Base-by-base conservation (phyloP, 2,329 filamentous ascomycete genomes). In the Dactylellina haptotyla region DNA sequence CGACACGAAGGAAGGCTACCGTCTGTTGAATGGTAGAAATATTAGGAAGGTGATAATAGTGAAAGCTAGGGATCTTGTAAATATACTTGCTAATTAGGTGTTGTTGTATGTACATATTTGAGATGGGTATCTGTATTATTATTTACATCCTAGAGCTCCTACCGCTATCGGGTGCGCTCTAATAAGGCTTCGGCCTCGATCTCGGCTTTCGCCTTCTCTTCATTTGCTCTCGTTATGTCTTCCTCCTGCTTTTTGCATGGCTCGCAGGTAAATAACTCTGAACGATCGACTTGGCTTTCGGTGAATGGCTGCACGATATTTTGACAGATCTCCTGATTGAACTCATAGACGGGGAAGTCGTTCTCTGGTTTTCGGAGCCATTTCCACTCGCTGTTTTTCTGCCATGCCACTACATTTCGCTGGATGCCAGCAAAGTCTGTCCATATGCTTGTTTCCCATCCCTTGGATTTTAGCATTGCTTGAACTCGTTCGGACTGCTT, bases 41-140 rank as follows among this genome's bases (percentile, higher is more conserved):
- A 85, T 87, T n/a, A 87, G 86, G 78, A 87, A 87, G 75, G 84
- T 88, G 0, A 86, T 93, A 77, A 84, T 92, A 10, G 88, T 91
- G 10, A 84, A 84, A 66, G 85, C 84, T 1, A 90, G 90, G 10
- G 88, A 85, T 79, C 83, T 91, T 54, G 85, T 94, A 26, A 96
- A 93, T 81, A 90, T 93, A 84, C 88, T 95, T 10, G 30, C 69
- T 58, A 75, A 88, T 54, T 79, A 78, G 43, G 69, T 84, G 80
- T 26, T 45, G 20, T 18, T 75, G 58, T 61, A 63, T 65, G 51
- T 59, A 57, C 39, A 59, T 64, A 59, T 41, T 26, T 37, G 16
- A 41, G 14, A 41, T 6, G 18, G 6, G 9, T 41, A 34, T 41
- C n/a, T n/a, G n/a, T n/a, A n/a, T n/a, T n/a, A n/a, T n/a, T n/a